Evolutionary conservation across 352 stramenopile genomes (phyloP).

Genomic region (Globisporangium rhizosaccharum): DNA sequence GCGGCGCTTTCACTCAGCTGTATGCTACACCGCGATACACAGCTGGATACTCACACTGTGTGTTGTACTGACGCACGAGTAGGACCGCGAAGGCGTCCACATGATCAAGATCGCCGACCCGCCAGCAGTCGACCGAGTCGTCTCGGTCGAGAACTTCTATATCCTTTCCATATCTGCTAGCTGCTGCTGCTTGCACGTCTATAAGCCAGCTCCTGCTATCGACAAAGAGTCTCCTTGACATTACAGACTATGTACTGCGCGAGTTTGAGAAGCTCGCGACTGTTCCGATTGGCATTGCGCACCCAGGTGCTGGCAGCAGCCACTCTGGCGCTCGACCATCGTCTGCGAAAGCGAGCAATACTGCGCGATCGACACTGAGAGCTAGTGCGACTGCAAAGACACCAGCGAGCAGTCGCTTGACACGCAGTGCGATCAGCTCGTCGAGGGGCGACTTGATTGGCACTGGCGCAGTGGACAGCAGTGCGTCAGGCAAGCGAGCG

Average conservation of each 20-base stretch:
- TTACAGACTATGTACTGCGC: slow-evolving; percentile 29
- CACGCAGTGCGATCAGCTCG: neutral
- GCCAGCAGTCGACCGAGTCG: slow-evolving; percentile 30
- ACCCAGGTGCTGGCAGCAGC: slow-evolving; percentile 2
- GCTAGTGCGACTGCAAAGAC: neutral
- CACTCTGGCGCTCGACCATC: neutral
- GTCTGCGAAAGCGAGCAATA: slow-evolving; percentile 5
- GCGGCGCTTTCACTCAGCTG: too few species aligned
- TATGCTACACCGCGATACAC: too few species aligned
- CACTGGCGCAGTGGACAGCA: neutral
- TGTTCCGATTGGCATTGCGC: slow-evolving; percentile 34
- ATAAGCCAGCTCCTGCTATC: slow-evolving; percentile 8
- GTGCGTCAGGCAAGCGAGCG: slow-evolving; percentile 14
- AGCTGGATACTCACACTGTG: too few species aligned
- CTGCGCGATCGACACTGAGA: neutral
- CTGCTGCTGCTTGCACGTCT: neutral
- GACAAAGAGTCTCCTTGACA: slow-evolving; percentile 34
- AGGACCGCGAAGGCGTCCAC: slow-evolving; percentile 67
- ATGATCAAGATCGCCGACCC: slow-evolving; percentile 58
- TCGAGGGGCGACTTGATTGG: slow-evolving; percentile 2
- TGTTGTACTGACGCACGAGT: neutral
- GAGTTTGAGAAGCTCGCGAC: slow-evolving; percentile 71
- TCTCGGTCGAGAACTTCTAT: slow-evolving; percentile 74
- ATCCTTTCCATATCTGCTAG: slow-evolving; percentile 28
- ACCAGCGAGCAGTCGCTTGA: neutral